phyloP scores from a whole-genome alignment of 192 early-diverging fungal species.

The Coemansia guatemalensis region DNA sequence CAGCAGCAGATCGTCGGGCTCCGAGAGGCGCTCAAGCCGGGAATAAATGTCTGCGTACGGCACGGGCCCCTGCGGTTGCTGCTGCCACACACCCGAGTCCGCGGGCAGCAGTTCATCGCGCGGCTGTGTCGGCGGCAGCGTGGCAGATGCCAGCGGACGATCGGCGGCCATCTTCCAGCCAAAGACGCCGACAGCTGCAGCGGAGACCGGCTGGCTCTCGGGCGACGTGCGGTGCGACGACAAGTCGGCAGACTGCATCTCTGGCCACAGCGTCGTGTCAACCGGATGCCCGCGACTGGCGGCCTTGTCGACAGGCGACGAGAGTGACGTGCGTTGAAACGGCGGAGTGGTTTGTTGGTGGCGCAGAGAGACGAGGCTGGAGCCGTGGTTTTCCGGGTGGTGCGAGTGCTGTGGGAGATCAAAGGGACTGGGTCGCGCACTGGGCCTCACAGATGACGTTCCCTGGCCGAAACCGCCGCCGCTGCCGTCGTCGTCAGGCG shows the following conservation, averaged over 20 bases:
- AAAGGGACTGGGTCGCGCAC: background rate
- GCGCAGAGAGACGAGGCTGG: slow-evolving; percentile 14
- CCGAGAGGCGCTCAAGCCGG: slow-evolving; percentile 24
- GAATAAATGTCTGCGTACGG: slow-evolving; percentile 19
- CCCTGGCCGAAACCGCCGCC: background rate
- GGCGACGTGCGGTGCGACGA: background rate
- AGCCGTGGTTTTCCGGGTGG: slow-evolving; percentile 2
- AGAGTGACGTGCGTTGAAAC: slow-evolving; percentile 39
- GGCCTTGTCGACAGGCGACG: slow-evolving; percentile 27
- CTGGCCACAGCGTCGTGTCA: background rate
- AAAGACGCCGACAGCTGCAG: background rate
- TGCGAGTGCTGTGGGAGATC: slow-evolving; percentile 5
- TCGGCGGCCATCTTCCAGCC: background rate
- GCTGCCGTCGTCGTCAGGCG: background rate
- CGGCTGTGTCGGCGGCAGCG: background rate
- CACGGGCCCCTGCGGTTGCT: background rate
- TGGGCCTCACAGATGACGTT: background rate
- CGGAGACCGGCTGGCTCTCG: background rate
- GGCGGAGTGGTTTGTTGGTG: slow-evolving; percentile 20
- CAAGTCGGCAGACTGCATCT: background rate
- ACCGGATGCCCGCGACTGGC: background rate
- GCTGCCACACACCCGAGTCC: background rate
- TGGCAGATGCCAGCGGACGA: background rate
- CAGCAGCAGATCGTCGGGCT: slow-evolving; percentile 42
- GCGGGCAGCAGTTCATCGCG: background rate